Evolutionary conservation across 2,329 filamentous ascomycete species (phyloP), one percentile per base, ranked within the genome.

Genomic region (Sordariomycetes sp.): DNA sequence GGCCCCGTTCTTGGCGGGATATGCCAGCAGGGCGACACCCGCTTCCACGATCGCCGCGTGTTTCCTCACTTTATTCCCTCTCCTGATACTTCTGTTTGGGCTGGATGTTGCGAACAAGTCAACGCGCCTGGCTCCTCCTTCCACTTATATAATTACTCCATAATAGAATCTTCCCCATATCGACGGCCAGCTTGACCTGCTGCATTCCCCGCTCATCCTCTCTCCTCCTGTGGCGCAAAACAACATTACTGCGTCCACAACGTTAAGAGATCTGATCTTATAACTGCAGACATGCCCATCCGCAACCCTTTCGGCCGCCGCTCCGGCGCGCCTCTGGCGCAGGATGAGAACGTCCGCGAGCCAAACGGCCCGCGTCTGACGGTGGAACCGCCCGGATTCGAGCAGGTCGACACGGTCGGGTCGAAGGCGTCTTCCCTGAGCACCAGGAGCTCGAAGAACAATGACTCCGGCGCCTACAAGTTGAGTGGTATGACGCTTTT

Each of bases 381-480:
- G 43, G 67, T 67, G 32, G 40, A 43, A 7, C 46, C 57, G 12
- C 71, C 74, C 28, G 76, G 78, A 10, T 86, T 86, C 64, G 82
- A 86, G 69, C 78, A 79, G 60, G 81, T 84, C 61, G 81, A 86
- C 64, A 85, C 80, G 1, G 75, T 82, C 57, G 82, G 82, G 18
- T 84, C 82, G 63, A 83, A 81, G 70, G 46, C 55, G 22, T 82
- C 83, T 40, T 76, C 79, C 52, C 72, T 88, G 67, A 86, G 81
- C 66, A 79, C 87, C 58, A 79, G 79, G 63, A 84, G 80, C 67
- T 77, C 76, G 65, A 79, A 73, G 65, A 82, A 83, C 68, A 76
- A 77, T 58, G 85, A 88, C 64, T 86, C 79, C 40, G 83, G 82
- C 62, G 87, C 90, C 70, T 90, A 90, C 74, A 89, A 90, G 73